Evolutionary conservation across 139 green algal genomes (phyloP).

Genomic region (Spirogloea muscicola): DNA sequence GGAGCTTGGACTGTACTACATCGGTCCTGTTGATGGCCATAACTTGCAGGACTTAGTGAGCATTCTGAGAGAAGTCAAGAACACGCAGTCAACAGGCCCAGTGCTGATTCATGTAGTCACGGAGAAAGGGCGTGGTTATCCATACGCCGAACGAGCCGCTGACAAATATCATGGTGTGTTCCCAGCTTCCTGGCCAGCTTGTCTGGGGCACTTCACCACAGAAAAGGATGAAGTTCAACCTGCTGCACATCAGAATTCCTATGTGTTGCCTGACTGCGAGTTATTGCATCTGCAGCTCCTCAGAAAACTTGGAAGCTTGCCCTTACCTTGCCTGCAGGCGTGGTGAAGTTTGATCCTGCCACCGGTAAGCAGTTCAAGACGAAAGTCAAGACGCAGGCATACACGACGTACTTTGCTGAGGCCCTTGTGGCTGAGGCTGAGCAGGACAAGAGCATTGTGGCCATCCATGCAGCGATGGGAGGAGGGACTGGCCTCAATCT

Average conservation of each 20-base stretch:
- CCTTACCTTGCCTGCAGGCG: conserved; percentile 68
- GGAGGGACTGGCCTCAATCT: conserved; percentile 89
- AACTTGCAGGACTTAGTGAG: conserved; percentile 68
- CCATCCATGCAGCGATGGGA: conserved; percentile 95
- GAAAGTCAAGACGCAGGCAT: conserved; percentile 56
- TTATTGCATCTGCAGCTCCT: too few relatives aligned
- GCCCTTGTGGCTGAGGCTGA: conserved; percentile 87
- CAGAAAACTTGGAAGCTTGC: too few relatives aligned
- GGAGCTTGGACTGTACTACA: conserved; percentile 99
- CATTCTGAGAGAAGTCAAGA: conserved; percentile 78
- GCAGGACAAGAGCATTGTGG: conserved; percentile 79
- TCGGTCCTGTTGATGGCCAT: conserved; percentile 96
- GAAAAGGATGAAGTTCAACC: too few relatives aligned
- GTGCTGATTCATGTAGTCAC: conserved; percentile 97
- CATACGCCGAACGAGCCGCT: conserved; percentile 83
- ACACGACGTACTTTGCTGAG: conserved; percentile 98
- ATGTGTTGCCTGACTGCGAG: too few relatives aligned
- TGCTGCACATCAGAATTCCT: too few relatives aligned
- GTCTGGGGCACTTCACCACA: too few relatives aligned
- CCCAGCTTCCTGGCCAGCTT: too few relatives aligned
- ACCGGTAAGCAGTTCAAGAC: conserved; percentile 85
- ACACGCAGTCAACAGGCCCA: conserved; percentile 85
- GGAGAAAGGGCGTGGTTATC: conserved; percentile 91
- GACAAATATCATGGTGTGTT: conserved; percentile 80
- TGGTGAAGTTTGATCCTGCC: conserved; percentile 88